phyloP scores from a whole-genome alignment of 805 yeast genomes.

The Babjeviella inositovora region DNA sequence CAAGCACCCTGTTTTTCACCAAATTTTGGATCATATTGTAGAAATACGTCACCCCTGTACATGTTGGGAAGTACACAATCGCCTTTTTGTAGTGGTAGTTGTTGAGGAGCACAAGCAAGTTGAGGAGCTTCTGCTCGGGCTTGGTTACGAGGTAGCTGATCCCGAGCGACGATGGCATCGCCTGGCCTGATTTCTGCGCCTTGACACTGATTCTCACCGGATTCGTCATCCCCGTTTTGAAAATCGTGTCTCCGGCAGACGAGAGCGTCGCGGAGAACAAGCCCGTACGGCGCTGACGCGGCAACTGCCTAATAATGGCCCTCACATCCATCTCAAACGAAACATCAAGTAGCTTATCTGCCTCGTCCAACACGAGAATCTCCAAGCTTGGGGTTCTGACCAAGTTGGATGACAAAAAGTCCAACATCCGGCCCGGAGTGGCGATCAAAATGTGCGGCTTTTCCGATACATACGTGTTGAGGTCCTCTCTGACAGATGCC shows the following conservation, averaged over 20 bases:
- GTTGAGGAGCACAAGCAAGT: slow-evolving; percentile 33
- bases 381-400: slow-evolving; percentile 55
- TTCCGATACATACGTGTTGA: slow-evolving; percentile 31
- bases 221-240: slow-evolving; percentile 81
- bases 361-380: slow-evolving; percentile 77
- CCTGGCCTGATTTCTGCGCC: slow-evolving; percentile 17
- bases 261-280: slow-evolving; percentile 87
- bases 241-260: slow-evolving; percentile 64
- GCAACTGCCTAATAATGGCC: slow-evolving; percentile 50
- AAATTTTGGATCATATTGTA: slow-evolving; percentile 35
- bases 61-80: slow-evolving; percentile 87
- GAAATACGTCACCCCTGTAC: slow-evolving; percentile 69
- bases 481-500: slow-evolving; percentile 53
- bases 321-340: slow-evolving; percentile 60
- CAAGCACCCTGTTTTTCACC: slow-evolving; percentile 6
- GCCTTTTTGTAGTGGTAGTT: slow-evolving; percentile 54
- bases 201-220: slow-evolving; percentile 81
- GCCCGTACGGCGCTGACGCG: slow-evolving; percentile 89
- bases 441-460: slow-evolving; percentile 72
- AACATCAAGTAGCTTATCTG: slow-evolving; percentile 72
- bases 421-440: slow-evolving; percentile 82
- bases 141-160: slow-evolving; percentile 43
- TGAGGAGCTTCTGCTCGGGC: slow-evolving; percentile 46
- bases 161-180: slow-evolving; percentile 47
- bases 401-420: slow-evolving; percentile 42